Evolutionary conservation across 148 eudicot genomes (phyloP).

Genomic region (Pouteria glomerata): DNA sequence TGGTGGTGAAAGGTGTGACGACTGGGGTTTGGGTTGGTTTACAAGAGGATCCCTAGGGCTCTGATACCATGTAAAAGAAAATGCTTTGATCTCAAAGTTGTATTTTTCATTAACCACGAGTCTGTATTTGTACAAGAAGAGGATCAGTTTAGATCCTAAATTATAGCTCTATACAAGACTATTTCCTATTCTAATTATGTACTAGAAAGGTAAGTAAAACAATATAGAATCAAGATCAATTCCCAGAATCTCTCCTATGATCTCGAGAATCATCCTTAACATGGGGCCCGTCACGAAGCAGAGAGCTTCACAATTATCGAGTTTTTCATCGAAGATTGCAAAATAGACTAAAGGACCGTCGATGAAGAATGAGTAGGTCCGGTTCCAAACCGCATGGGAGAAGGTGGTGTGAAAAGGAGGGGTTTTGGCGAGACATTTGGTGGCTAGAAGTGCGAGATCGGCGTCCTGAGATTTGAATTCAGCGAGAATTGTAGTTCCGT

Average conservation of each 20-base stretch:
- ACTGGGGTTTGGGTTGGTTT: no score
- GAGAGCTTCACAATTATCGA: constrained; percentile 32
- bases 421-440: constrained; percentile 43
- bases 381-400: constrained; percentile 38
- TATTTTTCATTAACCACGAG: no score
- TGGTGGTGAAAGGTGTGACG: neutral
- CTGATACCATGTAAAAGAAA: neutral
- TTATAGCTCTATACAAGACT: no score
- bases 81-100: no score
- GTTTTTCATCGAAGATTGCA: constrained; percentile 35
- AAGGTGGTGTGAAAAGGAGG: constrained; percentile 57
- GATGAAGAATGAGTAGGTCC: constrained; percentile 43
- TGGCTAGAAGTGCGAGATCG: constrained; percentile 39
- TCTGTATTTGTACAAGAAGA: no score
- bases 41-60: neutral
- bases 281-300: constrained; percentile 30
- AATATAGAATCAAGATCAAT: no score
- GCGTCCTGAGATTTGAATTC: constrained; percentile 51
- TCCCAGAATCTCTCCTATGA: no score
- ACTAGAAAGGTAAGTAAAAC: no score
- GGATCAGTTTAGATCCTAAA: no score
- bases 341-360: constrained; percentile 50
- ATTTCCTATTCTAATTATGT: no score
- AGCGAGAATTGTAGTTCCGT: constrained; percentile 47
- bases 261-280: constrained; percentile 30